Conservation (phyloP, 2,329 filamentous ascomycete genomes). For the Cryoendolithus antarcticus region DNA sequence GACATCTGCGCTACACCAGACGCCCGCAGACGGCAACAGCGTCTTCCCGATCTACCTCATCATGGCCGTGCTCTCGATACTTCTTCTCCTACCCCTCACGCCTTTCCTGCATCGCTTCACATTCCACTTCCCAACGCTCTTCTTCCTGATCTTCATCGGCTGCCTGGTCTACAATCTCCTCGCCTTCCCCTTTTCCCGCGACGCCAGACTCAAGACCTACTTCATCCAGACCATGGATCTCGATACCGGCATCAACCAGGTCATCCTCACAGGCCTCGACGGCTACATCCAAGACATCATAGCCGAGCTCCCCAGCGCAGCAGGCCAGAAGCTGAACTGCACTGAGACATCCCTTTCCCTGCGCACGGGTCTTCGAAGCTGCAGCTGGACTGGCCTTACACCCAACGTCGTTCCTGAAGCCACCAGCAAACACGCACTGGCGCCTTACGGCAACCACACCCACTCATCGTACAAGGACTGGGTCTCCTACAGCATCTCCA, state of each 20-base stretch:
- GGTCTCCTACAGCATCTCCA: slow-evolving; percentile 51
- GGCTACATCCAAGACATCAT: slow-evolving; percentile 57
- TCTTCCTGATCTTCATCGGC: slow-evolving; percentile 59
- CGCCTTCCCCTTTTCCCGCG: slow-evolving; percentile 76
- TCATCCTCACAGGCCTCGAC: slow-evolving; percentile 56
- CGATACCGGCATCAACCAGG: slow-evolving; percentile 53
- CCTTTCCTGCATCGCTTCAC: slow-evolving; percentile 83
- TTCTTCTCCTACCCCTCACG: slow-evolving; percentile 62
- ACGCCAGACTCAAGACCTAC: slow-evolving; percentile 71
- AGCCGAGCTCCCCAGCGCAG: slow-evolving; percentile 55
- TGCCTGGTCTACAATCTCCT: slow-evolving; percentile 76
- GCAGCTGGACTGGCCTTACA: slow-evolving; percentile 56
- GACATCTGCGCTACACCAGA: slow-evolving; percentile 63
- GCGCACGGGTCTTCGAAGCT: slow-evolving; percentile 46
- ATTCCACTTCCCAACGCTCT: slow-evolving; percentile 65
- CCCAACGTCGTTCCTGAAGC: slow-evolving; percentile 47
- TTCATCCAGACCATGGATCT: slow-evolving; percentile 76
- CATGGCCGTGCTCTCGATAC: slow-evolving; percentile 53
- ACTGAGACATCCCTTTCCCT: slow-evolving; percentile 27
- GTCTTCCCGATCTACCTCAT: slow-evolving; percentile 59
- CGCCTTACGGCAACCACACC: slow-evolving; percentile 1
- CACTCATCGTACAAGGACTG: slow-evolving; percentile 34
- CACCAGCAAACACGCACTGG: background rate
- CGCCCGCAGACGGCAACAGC: slow-evolving; percentile 68
- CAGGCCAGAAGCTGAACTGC: slow-evolving; percentile 41